Base-by-base conservation (phyloP, 805 yeast species). In the Zygotorulaspora chibaensis region DNA sequence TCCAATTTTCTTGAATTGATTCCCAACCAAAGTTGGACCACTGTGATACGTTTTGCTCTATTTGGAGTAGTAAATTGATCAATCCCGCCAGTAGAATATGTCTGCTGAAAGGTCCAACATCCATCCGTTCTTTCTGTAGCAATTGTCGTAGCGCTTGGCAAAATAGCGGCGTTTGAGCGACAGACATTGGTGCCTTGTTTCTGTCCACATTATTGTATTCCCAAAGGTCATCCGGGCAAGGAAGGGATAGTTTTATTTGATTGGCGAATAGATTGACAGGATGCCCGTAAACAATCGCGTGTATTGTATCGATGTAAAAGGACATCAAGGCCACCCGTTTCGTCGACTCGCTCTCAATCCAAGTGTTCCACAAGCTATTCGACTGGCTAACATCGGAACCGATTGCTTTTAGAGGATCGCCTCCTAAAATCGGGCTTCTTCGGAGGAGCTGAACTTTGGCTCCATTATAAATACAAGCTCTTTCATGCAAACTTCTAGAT, bases 381-480 rank as follows among this genome's bases (percentile, higher is more conserved):
- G 48, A 45, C 30, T 40, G 36, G 29, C 48, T 45, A 16, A 38
- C 43, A 25, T 41, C 47, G 2, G 43, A 42, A 11, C 40, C 48
- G 16, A 40, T 40, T 27, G 36, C 51, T 29, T 58, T 43, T 48
- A 61, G 31, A 1, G 86, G 84, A 41, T 82, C 76, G 0, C 87
- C 87, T 3, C 87, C 87, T 27, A 86, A 64, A 2, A 82, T 75
- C 0, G 91, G 87, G 1, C 84, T 77, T 53, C 95, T 70, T 54
- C 91, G 68, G 38, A 85, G 65, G 34, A 85, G 66, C 62, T 85
- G 95, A 34, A 85, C 79, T 0, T 87, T 79, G 0, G 93, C 82
- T 2, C 90, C 93, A 61, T 87, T 95, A 58, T 86, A 91, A 15
- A 86, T 68, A 62, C 83, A 89, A 0, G 85, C 84, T 35, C 95